Conservation (phyloP, 768 basidiomycete species). For the Pleurotus platypus region DNA sequence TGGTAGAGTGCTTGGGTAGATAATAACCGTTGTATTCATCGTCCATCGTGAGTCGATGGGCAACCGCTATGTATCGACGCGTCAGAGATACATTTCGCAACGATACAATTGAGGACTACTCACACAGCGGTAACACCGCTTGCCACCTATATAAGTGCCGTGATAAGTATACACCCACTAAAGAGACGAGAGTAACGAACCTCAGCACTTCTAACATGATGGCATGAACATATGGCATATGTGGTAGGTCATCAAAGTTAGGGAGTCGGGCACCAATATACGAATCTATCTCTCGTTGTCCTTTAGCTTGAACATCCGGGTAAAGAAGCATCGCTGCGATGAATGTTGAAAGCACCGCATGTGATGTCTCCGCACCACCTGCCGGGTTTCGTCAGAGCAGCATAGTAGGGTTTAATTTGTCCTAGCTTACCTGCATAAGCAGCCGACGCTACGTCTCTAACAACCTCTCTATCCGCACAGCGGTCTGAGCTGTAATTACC, state of each 20-base stretch:
- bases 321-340: slow-evolving; percentile 34
- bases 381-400: too few species aligned
- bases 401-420: too few species aligned
- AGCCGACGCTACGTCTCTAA: too few species aligned
- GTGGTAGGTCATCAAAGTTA: not conserved
- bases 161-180: not conserved
- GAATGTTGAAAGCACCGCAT: slow-evolving; percentile 12
- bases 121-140: not conserved
- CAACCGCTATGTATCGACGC: not conserved
- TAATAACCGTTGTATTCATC: not conserved
- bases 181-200: not conserved
- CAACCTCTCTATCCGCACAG: too few species aligned
- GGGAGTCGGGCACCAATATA: not conserved
- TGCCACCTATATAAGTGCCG: not conserved
- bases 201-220: not conserved
- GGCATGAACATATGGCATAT: not conserved
- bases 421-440: too few species aligned
- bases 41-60: not conserved
- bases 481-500: too few species aligned
- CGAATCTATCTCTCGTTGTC: slow-evolving; percentile 35
- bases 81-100: not conserved
- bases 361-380: too few species aligned
- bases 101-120: too few species aligned
- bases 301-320: slow-evolving; percentile 33
- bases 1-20: slow-evolving; percentile 12